A percentile compares a stretch with the other conserved stretches of the same genome.
Conservation (phyloP, 2,329 filamentous ascomycete genomes). For the Corynespora cassiicola region DNA sequence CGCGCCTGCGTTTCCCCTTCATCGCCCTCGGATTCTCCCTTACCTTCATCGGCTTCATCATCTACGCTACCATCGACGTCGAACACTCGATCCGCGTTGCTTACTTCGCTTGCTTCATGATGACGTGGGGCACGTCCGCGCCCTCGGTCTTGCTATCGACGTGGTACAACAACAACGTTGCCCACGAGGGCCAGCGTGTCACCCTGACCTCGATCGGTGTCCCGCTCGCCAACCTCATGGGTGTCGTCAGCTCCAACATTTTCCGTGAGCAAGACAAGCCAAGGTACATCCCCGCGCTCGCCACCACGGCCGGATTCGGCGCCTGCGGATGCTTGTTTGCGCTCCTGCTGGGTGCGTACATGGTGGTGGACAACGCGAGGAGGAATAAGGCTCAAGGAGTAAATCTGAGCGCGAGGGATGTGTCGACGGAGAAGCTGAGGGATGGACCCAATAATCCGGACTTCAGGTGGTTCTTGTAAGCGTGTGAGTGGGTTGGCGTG, state of each 20-base stretch:
- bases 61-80: conserved; percentile 75
- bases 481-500: no score
- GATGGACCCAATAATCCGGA: conserved; percentile 52
- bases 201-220: conserved; percentile 75
- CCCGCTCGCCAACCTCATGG: conserved; percentile 79
- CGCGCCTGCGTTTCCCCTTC: conserved; percentile 74
- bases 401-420: conserved; percentile 59
- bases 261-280: conserved; percentile 69
- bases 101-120: conserved; percentile 81
- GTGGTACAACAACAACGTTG: conserved; percentile 85
- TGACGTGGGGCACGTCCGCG: conserved; percentile 80
- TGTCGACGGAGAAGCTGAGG: conserved; percentile 53
- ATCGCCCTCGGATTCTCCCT: conserved; percentile 76
- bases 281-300: conserved; percentile 70
- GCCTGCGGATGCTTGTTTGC: conserved; percentile 64
- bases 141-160: conserved; percentile 72
- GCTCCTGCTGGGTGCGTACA: conserved; percentile 64
- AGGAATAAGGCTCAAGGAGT: conserved; percentile 65
- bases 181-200: conserved; percentile 75
- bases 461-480: conserved; percentile 53
- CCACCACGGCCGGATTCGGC: conserved; percentile 70
- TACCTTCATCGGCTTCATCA: conserved; percentile 79
- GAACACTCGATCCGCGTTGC: conserved; percentile 67
- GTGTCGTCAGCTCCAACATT: conserved; percentile 72
- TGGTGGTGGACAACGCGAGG: conserved; percentile 69